phyloP scores from a whole-genome alignment of 768 basidiomycete genomes.

The Polyporus arcularius region DNA sequence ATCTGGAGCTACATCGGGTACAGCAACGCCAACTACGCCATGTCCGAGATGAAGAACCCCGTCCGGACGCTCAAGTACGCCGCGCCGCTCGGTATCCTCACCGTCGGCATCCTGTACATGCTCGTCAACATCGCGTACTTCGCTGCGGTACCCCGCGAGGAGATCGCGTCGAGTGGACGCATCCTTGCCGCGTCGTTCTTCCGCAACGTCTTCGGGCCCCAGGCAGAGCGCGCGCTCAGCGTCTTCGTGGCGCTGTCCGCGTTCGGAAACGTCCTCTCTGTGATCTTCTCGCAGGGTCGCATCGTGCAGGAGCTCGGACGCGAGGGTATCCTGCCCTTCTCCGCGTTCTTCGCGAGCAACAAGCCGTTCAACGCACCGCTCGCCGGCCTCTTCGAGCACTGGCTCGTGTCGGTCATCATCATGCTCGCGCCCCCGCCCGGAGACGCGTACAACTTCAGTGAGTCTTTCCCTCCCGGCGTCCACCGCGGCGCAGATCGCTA shows the following conservation, averaged over 20 bases:
- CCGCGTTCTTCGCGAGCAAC: conserved; percentile 48
- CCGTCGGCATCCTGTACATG: conserved; percentile 49
- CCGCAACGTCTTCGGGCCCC: conserved; percentile 46
- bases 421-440: conserved; percentile 40
- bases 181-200: conserved; percentile 54
- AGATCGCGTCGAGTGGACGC: conserved; percentile 44
- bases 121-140: conserved; percentile 46
- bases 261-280: conserved; percentile 41
- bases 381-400: conserved; percentile 52
- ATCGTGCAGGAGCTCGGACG: conserved; percentile 51
- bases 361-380: conserved; percentile 51
- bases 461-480: not conserved
- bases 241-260: conserved; percentile 42
- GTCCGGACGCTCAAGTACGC: conserved; percentile 48
- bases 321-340: conserved; percentile 53
- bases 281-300: conserved; percentile 26
- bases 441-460: conserved; percentile 37
- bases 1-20: conserved; percentile 34
- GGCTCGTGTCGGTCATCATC: conserved; percentile 52
- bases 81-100: conserved; percentile 45
- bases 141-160: conserved; percentile 43
- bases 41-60: conserved; percentile 43
- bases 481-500: conserved; percentile 46
- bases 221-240: conserved; percentile 37
- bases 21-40: conserved; percentile 44